phyloP scores from a whole-genome alignment of 257 asterid genomes.

The Galeopsis tetrahit region DNA sequence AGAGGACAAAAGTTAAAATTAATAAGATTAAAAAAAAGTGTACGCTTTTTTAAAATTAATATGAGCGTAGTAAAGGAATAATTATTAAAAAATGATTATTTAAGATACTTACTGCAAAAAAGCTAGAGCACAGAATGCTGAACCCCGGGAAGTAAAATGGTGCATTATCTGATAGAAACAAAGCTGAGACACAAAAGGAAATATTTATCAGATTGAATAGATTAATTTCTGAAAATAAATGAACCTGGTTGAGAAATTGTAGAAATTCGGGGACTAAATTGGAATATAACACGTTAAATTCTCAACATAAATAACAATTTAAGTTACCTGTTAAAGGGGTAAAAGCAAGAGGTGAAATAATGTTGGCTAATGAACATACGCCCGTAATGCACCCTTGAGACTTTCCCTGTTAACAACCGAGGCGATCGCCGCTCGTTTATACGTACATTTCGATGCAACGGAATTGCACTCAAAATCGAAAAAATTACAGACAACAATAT shows the following conservation, averaged over 20 bases:
- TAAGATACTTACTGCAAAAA: slow-evolving; percentile 62
- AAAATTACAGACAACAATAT: too few relatives aligned
- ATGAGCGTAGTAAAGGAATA: too few relatives aligned
- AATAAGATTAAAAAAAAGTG: too few relatives aligned
- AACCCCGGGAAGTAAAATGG: slow-evolving; percentile 93
- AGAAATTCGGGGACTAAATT: too few relatives aligned
- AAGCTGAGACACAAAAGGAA: slow-evolving; percentile 43
- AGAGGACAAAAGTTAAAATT: too few relatives aligned
- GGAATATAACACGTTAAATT: too few relatives aligned
- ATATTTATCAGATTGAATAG: not conserved
- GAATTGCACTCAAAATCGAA: too few relatives aligned
- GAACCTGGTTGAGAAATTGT: too few relatives aligned
- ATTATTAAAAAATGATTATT: not conserved
- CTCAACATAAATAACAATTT: slow-evolving; percentile 20
- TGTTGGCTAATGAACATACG: slow-evolving; percentile 65
- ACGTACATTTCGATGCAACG: too few relatives aligned
- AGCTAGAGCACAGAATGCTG: slow-evolving; percentile 71
- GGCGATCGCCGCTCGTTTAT: too few relatives aligned
- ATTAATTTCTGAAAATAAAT: not conserved
- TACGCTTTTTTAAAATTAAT: too few relatives aligned
- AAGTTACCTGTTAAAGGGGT: slow-evolving; percentile 71
- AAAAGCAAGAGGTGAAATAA: slow-evolving; percentile 76
- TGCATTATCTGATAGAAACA: slow-evolving; percentile 73
- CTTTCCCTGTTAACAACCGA: slow-evolving; percentile 65
- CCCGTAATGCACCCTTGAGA: slow-evolving; percentile 88